These are phyloP conservation scores for Corniculantispora saksenae DNA, from an alignment of 2,329 filamentous ascomycete species.

Conservation along the genomic window DNA sequence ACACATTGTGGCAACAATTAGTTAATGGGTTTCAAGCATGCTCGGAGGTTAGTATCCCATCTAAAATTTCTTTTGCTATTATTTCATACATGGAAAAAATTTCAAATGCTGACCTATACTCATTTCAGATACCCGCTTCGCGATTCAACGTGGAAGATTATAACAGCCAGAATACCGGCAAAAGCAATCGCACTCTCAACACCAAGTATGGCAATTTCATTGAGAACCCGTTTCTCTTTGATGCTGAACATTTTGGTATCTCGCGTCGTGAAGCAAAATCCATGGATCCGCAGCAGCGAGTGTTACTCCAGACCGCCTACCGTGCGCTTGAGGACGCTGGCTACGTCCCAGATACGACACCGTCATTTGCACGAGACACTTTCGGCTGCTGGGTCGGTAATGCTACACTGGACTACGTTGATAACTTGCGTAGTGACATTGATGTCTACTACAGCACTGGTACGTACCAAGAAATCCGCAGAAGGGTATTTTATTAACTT, in stretches of 20 bases:
- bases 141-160: neutral
- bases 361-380: conserved; percentile 9
- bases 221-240: neutral
- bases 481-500: too few species aligned
- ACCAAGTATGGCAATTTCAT: conserved; percentile 7
- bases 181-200: neutral
- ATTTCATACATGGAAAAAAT: neutral
- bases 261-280: neutral
- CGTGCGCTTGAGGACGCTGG: conserved; percentile 20
- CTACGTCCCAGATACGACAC: neutral
- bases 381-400: conserved; percentile 32
- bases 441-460: neutral
- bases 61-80: neutral
- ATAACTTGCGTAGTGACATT: conserved; percentile 23
- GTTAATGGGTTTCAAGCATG: neutral
- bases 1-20: neutral
- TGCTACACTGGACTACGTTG: conserved; percentile 27
- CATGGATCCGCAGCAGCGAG: conserved; percentile 22
- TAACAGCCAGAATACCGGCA: neutral
- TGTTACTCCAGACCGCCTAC: conserved; percentile 22
- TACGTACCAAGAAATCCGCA: conserved; percentile 26
- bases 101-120: neutral
- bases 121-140: neutral
- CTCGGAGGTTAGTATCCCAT: neutral
- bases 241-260: neutral